A percentile compares a stretch with the other conserved stretches of the same genome.
Evolutionary conservation across 108 stramenopile genomes (phyloP).

Genomic region (Bacterosira constricta): DNA sequence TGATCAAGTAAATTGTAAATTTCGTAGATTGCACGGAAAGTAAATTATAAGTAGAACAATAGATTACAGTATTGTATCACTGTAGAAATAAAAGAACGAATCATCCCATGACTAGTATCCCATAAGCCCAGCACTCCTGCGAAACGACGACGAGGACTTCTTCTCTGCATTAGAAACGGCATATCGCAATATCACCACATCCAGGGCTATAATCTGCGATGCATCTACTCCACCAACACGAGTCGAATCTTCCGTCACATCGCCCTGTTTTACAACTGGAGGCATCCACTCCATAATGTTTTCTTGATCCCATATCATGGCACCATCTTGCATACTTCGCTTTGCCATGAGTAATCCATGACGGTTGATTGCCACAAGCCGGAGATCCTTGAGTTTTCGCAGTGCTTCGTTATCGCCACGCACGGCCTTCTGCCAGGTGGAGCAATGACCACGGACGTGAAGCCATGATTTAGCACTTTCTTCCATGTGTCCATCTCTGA

Average conservation of each 20-base stretch:
- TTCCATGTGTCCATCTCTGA: constrained; percentile 43
- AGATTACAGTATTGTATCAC: too few relatives aligned
- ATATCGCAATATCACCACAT: constrained; percentile 38
- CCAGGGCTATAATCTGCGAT: constrained; percentile 36
- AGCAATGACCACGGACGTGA: constrained; percentile 25
- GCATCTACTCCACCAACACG: constrained; percentile 41
- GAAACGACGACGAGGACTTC: constrained; percentile 40
- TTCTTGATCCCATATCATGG: constrained; percentile 15
- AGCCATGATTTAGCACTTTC: constrained; percentile 46
- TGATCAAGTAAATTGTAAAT: too few relatives aligned
- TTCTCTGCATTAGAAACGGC: constrained; percentile 36
- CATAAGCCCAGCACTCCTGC: constrained; percentile 28
- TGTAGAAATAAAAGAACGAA: too few relatives aligned
- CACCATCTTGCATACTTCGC: constrained; percentile 9
- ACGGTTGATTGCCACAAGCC: constrained; percentile 36
- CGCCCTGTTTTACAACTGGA: constrained; percentile 12
- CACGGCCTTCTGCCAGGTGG: constrained; percentile 39
- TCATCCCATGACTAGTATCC: too few relatives aligned
- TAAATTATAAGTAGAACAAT: too few relatives aligned
- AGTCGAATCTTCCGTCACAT: constrained; percentile 12
- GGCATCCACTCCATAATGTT: constrained; percentile 43
- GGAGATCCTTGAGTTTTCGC: constrained; percentile 8
- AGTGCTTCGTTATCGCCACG: constrained; percentile 26
- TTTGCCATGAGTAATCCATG: constrained; percentile 42
- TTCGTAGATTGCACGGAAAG: too few relatives aligned